A percentile compares a stretch with the other conserved stretches of the same genome.
Conservation (phyloP, 2,329 filamentous ascomycete genomes). For the Verticillium nonalfalfae region DNA sequence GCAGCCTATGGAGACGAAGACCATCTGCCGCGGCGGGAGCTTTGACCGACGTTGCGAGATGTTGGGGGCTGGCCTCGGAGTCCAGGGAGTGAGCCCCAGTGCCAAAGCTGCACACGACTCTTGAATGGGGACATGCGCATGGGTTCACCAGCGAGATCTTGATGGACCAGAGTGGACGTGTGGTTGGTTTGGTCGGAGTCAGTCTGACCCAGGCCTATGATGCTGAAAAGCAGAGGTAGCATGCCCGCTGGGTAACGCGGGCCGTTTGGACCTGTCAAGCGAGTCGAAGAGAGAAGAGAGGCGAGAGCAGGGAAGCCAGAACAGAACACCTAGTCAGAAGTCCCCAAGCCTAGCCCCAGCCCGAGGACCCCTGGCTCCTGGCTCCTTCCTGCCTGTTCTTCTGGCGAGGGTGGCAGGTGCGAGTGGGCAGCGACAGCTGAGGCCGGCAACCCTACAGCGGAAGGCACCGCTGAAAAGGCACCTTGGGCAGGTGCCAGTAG, state of each 20-base stretch:
- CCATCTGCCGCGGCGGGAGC: neutral
- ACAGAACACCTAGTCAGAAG: too few species aligned
- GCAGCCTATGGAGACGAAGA: neutral
- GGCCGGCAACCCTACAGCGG: neutral
- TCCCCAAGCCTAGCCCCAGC: too few species aligned
- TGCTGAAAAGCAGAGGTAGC: conserved; percentile 1
- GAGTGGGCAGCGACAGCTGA: neutral
- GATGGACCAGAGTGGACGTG: neutral
- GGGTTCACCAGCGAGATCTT: neutral
- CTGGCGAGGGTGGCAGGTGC: neutral
- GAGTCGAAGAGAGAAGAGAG: neutral
- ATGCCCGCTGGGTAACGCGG: neutral
- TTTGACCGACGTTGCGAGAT: neutral
- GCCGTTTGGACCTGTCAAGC: neutral
- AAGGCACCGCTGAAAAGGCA: neutral
- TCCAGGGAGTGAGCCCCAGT: neutral
- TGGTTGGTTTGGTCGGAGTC: neutral
- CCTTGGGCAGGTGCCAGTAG: neutral
- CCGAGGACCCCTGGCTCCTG: neutral
- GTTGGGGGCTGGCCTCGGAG: neutral
- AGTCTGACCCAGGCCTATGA: neutral
- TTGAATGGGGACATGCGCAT: neutral
- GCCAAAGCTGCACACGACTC: neutral
- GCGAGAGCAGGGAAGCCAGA: too few species aligned
- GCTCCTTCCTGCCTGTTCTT: neutral